These are phyloP conservation scores for Pleurozium schreberi DNA, from an alignment of 225 moss, liverwort and hornwort genomes.

Conservation along the genomic window DNA sequence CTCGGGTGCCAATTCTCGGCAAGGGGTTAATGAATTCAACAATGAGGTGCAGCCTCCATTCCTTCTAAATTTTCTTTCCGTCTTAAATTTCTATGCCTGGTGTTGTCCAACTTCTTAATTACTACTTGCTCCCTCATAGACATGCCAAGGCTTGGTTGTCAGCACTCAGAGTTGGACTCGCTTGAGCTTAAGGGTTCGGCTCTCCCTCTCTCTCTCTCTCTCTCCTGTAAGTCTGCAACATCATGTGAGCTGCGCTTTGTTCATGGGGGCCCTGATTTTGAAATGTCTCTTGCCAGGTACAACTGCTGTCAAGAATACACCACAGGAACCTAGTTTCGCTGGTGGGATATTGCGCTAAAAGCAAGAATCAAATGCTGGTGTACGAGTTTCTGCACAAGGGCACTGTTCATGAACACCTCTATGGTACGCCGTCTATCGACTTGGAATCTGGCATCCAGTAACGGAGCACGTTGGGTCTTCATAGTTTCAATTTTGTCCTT, in stretches of 20 bases:
- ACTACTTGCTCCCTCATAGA: neutral
- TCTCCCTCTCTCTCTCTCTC: neutral
- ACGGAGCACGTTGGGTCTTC: neutral
- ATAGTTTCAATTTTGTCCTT: neutral
- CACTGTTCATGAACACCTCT: slow-evolving; percentile 33
- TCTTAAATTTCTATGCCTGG: neutral
- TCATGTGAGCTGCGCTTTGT: neutral
- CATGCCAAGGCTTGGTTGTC: neutral
- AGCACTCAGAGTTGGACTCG: neutral
- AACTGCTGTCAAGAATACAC: slow-evolving; percentile 50
- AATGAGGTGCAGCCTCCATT: slow-evolving; percentile 15
- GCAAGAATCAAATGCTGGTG: slow-evolving; percentile 26
- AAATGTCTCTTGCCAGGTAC: slow-evolving; percentile 9
- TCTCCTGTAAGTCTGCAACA: neutral
- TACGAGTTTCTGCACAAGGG: slow-evolving; percentile 47
- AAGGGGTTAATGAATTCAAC: slow-evolving; percentile 30
- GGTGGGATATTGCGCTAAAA: slow-evolving; percentile 40
- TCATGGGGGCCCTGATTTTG: neutral
- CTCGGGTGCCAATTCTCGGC: slow-evolving; percentile 3
- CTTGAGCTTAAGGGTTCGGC: neutral
- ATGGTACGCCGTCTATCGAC: slow-evolving; percentile 9
- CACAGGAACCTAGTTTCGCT: slow-evolving; percentile 60
- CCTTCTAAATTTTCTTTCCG: neutral
- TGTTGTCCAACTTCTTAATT: neutral
- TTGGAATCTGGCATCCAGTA: neutral